A percentile compares a stretch with the other conserved stretches of the same genome.
Evolutionary conservation across 139 green algal species (phyloP).

Genomic region (Coccomyxa sp.): DNA sequence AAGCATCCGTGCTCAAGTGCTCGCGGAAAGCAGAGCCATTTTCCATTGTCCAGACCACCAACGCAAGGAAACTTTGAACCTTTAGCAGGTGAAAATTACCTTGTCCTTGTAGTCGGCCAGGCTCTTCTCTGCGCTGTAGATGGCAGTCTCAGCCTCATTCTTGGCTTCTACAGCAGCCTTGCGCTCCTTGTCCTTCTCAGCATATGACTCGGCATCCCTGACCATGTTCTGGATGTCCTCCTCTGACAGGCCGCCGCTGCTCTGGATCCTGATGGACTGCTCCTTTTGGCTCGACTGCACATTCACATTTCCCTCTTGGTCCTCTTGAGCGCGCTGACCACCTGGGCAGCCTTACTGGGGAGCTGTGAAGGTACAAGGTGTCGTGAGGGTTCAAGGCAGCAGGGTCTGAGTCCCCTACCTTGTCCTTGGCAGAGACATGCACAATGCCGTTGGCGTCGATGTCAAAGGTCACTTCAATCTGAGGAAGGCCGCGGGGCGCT

Average conservation of each 20-base stretch:
- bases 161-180: conserved; percentile 92
- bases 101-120: conserved; percentile 93
- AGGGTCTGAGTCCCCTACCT: conserved; percentile 30
- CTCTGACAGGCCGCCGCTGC: conserved; percentile 80
- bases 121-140: conserved; percentile 87
- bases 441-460: conserved; percentile 98
- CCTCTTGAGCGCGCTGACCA: too few relatives aligned
- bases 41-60: too few relatives aligned
- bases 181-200: conserved; percentile 81
- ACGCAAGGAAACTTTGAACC: too few relatives aligned
- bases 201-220: conserved; percentile 81
- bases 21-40: too few relatives aligned
- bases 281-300: conserved; percentile 83
- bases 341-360: too few relatives aligned
- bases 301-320: too few relatives aligned
- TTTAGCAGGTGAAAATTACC: too few relatives aligned
- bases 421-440: conserved; percentile 91
- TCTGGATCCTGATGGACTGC: conserved; percentile 93
- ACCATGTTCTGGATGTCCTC: conserved; percentile 96
- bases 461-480: conserved; percentile 98
- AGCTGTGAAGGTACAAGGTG: not conserved
- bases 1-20: too few relatives aligned
- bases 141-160: conserved; percentile 90
- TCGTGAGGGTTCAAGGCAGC: not conserved
- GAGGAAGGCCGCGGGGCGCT: conserved; percentile 88